Evolutionary conservation across 306 rosid species (phyloP).

Genomic region (Senna siamea): DNA sequence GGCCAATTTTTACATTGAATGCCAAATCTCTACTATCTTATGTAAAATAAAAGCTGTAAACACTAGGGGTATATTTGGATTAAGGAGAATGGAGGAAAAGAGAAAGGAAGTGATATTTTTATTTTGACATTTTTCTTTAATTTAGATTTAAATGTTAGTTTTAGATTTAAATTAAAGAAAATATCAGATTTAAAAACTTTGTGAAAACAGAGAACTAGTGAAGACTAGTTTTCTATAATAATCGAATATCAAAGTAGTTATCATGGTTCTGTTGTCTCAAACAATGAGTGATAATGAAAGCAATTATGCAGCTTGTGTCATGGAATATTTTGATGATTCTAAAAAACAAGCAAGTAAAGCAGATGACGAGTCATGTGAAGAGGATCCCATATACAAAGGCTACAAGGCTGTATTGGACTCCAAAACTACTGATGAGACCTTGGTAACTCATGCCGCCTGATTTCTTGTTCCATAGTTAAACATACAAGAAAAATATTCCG

Average conservation of each 20-base stretch:
- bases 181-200: no score
- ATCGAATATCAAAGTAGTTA: no score
- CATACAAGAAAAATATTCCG: neutral
- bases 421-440: conserved; percentile 74
- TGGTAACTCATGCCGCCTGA: conserved; percentile 45
- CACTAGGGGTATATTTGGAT: no score
- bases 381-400: conserved; percentile 66
- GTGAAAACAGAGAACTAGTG: no score
- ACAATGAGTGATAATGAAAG: neutral
- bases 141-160: no score
- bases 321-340: conserved; percentile 60
- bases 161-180: no score
- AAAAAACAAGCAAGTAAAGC: conserved; percentile 45
- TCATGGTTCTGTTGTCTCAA: neutral
- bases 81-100: no score
- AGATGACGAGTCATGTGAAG: conserved; percentile 39
- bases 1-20: neutral
- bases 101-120: no score
- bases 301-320: conserved; percentile 68
- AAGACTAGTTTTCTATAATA: no score
- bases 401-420: conserved; percentile 89
- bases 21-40: neutral
- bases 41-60: no score
- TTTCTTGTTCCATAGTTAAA: neutral
- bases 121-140: no score